These are phyloP conservation scores for Globisporangium paroecandrum DNA, from an alignment of 352 stramenopile genomes.

Conservation along the genomic window DNA sequence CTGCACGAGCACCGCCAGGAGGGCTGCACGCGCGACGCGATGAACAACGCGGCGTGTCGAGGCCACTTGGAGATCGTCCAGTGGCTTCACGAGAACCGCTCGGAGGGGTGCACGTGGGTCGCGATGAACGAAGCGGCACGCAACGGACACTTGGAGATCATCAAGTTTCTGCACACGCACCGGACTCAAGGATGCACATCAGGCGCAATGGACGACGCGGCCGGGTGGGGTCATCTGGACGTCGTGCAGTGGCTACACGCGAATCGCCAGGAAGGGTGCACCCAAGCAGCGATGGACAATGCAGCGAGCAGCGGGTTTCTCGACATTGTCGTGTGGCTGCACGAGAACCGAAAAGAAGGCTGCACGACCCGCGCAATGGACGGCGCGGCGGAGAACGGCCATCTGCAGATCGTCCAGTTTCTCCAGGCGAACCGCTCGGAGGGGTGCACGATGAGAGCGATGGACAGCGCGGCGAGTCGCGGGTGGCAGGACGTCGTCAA, in stretches of 20 bases:
- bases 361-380: constrained; percentile 15
- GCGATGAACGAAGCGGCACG: constrained; percentile 19
- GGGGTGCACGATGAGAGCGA: constrained; percentile 12
- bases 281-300: constrained; percentile 10
- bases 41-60: constrained; percentile 15
- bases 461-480: constrained; percentile 8
- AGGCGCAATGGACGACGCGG: constrained; percentile 9
- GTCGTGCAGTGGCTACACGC: constrained; percentile 14
- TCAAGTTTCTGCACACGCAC: constrained; percentile 13
- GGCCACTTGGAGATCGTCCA: constrained; percentile 14
- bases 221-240: constrained; percentile 12
- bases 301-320: constrained; percentile 11
- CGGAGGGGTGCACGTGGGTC: constrained; percentile 18
- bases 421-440: constrained; percentile 7
- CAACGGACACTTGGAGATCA: constrained; percentile 10
- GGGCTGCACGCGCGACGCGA: constrained; percentile 14
- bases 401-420: constrained; percentile 9
- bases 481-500: constrained; percentile 15
- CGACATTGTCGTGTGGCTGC: constrained; percentile 12
- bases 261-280: constrained; percentile 10
- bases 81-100: constrained; percentile 18
- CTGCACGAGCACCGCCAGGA: constrained; percentile 14
- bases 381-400: constrained; percentile 14
- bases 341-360: constrained; percentile 5
- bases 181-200: constrained; percentile 9